These are phyloP conservation scores for Coleophoma eucalyptorum DNA, from an alignment of 2,329 filamentous ascomycete genomes.

Conservation along the genomic window DNA sequence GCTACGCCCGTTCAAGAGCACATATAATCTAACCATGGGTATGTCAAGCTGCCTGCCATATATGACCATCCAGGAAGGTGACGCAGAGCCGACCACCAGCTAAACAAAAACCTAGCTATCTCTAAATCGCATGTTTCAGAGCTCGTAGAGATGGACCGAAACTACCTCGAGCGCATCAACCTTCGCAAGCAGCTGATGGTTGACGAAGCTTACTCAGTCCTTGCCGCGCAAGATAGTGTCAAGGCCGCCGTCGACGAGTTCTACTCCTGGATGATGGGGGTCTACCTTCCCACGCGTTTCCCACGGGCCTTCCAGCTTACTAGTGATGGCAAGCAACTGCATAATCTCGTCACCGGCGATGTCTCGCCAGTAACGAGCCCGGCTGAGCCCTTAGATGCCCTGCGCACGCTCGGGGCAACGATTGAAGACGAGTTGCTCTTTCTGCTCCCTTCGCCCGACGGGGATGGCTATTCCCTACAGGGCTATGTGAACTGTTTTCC, in stretches of 20 bases:
- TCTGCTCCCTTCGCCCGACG: conserved; percentile 41
- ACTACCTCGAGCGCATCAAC: conserved; percentile 47
- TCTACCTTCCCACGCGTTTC: conserved; percentile 53
- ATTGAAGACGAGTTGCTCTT: conserved; percentile 59
- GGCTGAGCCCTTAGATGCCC: conserved; percentile 31
- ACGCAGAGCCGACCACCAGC: too few species aligned
- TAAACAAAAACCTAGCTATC: conserved; percentile 37
- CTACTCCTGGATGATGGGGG: conserved; percentile 48
- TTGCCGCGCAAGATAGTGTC: conserved; percentile 32
- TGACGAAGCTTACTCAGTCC: conserved; percentile 34
- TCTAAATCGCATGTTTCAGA: conserved; percentile 47
- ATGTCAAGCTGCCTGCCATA: conserved; percentile 8
- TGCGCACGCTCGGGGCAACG: conserved; percentile 44
- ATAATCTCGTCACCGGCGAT: conserved; percentile 41
- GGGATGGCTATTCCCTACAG: conserved; percentile 44
- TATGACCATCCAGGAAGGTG: not conserved
- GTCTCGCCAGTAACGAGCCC: conserved; percentile 33
- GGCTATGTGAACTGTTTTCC: conserved; percentile 55
- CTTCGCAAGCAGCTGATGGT: conserved; percentile 43
- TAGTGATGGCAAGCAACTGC: conserved; percentile 27
- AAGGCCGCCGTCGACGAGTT: conserved; percentile 48
- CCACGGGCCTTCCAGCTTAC: conserved; percentile 42
- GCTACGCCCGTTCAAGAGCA: conserved; percentile 54
- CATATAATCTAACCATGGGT: conserved; percentile 63
- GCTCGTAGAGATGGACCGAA: conserved; percentile 56